A percentile compares a stretch with the other conserved stretches of the same genome.
Conservation (phyloP, 208 protist species). For the Leishmania tarentolae region DNA sequence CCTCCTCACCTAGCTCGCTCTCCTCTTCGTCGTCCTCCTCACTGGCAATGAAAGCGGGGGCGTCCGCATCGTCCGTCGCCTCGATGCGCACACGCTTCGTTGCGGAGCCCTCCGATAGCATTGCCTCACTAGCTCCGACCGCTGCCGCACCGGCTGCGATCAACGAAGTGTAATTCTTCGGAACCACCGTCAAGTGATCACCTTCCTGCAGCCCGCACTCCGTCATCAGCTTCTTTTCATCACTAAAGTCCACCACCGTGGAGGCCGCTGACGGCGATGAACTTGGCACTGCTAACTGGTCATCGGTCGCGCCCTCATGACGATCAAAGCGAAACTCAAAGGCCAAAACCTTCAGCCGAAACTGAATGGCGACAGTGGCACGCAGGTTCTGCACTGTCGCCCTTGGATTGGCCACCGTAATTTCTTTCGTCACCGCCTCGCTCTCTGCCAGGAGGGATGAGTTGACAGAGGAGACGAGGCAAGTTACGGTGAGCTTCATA, state of each 20-base stretch:
- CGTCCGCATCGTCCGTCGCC: background rate
- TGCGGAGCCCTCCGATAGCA: background rate
- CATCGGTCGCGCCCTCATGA: background rate
- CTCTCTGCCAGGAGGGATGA: slow-evolving; percentile 36
- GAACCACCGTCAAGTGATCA: slow-evolving; percentile 58
- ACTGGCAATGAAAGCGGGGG: background rate
- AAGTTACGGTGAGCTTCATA: slow-evolving; percentile 77
- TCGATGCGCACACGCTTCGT: slow-evolving; percentile 10
- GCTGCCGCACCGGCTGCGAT: background rate
- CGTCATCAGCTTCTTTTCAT: slow-evolving; percentile 64
- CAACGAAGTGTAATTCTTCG: slow-evolving; percentile 24
- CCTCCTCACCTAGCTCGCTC: slow-evolving; percentile 9
- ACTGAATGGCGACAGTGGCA: slow-evolving; percentile 73
- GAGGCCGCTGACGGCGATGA: background rate
- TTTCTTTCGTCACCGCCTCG: slow-evolving; percentile 59
- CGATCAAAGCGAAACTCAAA: slow-evolving; percentile 53
- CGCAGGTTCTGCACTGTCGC: slow-evolving; percentile 79
- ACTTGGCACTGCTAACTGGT: background rate
- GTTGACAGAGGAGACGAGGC: slow-evolving; percentile 49
- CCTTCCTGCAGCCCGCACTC: slow-evolving; percentile 74
- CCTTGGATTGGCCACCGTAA: slow-evolving; percentile 71
- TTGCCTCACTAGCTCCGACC: background rate
- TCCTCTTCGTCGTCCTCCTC: slow-evolving; percentile 1
- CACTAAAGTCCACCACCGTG: slow-evolving; percentile 48
- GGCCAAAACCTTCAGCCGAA: slow-evolving; percentile 55